Evolutionary conservation across 2,329 filamentous ascomycete species (phyloP).

Genomic region (Dothideomycetes sp.): DNA sequence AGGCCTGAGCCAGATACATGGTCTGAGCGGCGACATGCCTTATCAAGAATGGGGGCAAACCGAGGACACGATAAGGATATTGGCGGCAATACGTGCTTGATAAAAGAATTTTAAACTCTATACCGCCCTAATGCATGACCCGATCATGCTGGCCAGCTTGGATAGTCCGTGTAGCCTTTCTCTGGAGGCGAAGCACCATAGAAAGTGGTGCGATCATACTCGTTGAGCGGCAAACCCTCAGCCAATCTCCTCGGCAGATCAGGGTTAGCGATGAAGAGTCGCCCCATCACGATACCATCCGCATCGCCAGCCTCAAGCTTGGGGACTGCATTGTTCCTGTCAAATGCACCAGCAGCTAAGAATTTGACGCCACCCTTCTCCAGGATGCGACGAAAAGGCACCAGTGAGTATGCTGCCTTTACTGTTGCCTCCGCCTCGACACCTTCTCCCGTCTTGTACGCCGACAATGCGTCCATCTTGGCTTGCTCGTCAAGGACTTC

Average conservation of each 20-base stretch:
- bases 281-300: constrained; percentile 34
- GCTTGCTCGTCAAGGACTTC: constrained; percentile 21
- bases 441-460: constrained; percentile 6
- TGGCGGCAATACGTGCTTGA: no score
- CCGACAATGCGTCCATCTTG: constrained; percentile 15
- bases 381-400: constrained; percentile 14
- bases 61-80: no score
- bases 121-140: no score
- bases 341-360: constrained; percentile 30
- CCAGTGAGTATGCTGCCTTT: constrained; percentile 11
- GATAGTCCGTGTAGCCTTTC: constrained; percentile 28
- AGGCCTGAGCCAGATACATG: background rate
- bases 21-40: background rate
- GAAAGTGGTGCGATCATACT: constrained; percentile 32
- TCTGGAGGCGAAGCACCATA: constrained; percentile 20
- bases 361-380: constrained; percentile 18
- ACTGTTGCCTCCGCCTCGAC: constrained; percentile 22
- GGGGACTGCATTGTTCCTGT: constrained; percentile 23
- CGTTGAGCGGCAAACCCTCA: constrained; percentile 26
- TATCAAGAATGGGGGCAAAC: constrained; percentile 4
- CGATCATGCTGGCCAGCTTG: no score
- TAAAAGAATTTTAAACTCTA: no score
- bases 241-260: constrained; percentile 33
- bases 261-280: constrained; percentile 38
- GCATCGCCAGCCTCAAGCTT: constrained; percentile 28